Percentiles rank a stretch among this genome's conserved stretches.
phyloP scores from a whole-genome alignment of 2,329 filamentous ascomycete species.

The Colletotrichum gigasporum region DNA sequence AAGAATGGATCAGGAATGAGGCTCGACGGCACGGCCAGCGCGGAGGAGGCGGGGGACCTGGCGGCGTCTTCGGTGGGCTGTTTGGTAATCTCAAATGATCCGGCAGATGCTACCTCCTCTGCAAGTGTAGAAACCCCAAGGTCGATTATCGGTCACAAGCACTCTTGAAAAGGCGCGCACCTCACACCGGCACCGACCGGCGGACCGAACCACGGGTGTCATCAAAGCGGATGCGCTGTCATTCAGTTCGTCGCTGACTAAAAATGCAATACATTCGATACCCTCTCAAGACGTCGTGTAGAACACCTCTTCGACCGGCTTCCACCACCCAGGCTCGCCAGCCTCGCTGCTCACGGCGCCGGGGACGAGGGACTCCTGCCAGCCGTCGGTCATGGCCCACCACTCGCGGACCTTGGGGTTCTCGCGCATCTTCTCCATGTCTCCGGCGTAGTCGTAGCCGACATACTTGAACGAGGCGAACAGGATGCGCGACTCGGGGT shows the following conservation, averaged over 20 bases:
- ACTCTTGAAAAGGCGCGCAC: too few relatives aligned
- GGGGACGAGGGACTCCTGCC: slow-evolving; percentile 72
- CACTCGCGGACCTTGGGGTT: slow-evolving; percentile 79
- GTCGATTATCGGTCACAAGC: not conserved
- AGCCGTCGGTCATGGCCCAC: slow-evolving; percentile 84
- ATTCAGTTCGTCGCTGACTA: slow-evolving; percentile 23
- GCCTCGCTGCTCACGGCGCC: slow-evolving; percentile 68
- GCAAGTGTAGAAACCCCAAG: too few relatives aligned
- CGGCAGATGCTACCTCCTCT: too few relatives aligned
- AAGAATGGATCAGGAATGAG: slow-evolving; percentile 63
- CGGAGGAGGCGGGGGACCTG: slow-evolving; percentile 52
- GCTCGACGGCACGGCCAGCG: slow-evolving; percentile 56
- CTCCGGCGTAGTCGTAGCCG: slow-evolving; percentile 75
- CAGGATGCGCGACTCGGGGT: slow-evolving; percentile 68
- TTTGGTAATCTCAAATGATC: slow-evolving; percentile 45
- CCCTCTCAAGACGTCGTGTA: slow-evolving; percentile 59
- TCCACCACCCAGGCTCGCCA: slow-evolving; percentile 75
- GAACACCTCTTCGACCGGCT: slow-evolving; percentile 74
- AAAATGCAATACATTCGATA: slow-evolving; percentile 20
- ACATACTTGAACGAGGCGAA: slow-evolving; percentile 84
- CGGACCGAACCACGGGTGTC: not conserved
- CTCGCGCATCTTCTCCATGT: slow-evolving; percentile 80
- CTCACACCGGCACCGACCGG: too few relatives aligned
- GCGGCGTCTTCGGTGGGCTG: slow-evolving; percentile 48
- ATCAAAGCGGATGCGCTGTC: slow-evolving; percentile 13